These are phyloP conservation scores for Pontederia crassipes DNA, from an alignment of 176 grass and related monocot genomes.

Conservation along the genomic window DNA sequence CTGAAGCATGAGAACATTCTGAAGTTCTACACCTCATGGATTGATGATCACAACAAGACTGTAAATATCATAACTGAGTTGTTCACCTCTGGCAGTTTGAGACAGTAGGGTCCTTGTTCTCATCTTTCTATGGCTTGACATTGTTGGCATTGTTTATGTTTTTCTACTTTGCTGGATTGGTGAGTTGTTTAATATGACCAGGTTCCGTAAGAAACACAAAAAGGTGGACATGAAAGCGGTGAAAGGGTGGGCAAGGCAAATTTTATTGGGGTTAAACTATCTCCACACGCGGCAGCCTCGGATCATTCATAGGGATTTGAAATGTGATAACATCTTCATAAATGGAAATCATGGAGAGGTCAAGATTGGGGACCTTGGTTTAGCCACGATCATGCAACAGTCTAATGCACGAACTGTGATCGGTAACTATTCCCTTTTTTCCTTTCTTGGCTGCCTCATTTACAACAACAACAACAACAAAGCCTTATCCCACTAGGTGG, in stretches of 20 bases:
- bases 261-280: conserved; percentile 41
- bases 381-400: conserved; percentile 36
- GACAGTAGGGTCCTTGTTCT: conserved; percentile 23
- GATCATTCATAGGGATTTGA: conserved; percentile 45
- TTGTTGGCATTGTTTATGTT: neutral
- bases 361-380: conserved; percentile 44
- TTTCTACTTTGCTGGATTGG: neutral
- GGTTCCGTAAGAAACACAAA: conserved; percentile 37
- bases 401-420: conserved; percentile 27
- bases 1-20: conserved; percentile 30
- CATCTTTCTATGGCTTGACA: neutral
- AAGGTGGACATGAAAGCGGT: conserved; percentile 39
- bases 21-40: conserved; percentile 36
- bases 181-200: conserved; percentile 1
- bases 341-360: conserved; percentile 56
- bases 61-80: conserved; percentile 46
- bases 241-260: conserved; percentile 33
- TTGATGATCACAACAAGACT: conserved; percentile 32
- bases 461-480: no score
- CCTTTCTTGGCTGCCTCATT: no score
- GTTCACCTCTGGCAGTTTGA: conserved; percentile 47
- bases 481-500: no score
- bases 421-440: conserved; percentile 12
- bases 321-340: conserved; percentile 49
- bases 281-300: conserved; percentile 25